Evolutionary conservation across 73 alveolate species (phyloP).

Genomic region (Paramecium caudatum): DNA sequence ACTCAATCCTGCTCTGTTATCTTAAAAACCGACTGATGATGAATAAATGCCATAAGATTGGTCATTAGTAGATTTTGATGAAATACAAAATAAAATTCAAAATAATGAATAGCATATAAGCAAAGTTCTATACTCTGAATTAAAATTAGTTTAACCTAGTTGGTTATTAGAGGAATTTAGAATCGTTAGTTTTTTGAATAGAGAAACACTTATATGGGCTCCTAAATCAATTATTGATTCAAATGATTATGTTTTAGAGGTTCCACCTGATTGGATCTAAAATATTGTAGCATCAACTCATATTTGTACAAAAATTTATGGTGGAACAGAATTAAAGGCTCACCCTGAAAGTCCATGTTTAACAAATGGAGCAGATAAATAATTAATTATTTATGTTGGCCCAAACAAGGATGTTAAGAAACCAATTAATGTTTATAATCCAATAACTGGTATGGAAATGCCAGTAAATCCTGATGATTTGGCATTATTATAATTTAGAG

Average conservation of each 20-base stretch:
- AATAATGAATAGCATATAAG: background rate
- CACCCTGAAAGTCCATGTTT: background rate
- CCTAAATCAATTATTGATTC: background rate
- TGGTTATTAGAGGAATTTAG: background rate
- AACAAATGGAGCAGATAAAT: background rate
- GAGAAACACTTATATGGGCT: background rate
- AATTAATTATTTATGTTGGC: background rate
- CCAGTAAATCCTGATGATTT: constrained; percentile 36
- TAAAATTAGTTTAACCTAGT: constrained; percentile 33
- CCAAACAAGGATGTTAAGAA: constrained; percentile 22
- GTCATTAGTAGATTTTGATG: constrained; percentile 42
- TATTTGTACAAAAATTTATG: background rate
- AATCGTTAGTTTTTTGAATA: background rate
- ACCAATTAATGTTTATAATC: constrained; percentile 5
- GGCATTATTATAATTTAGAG: background rate
- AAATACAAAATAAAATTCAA: background rate
- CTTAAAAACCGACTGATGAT: background rate
- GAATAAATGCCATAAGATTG: background rate
- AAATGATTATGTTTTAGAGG: background rate
- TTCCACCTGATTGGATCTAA: background rate
- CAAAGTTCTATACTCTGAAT: background rate
- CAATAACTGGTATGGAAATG: background rate
- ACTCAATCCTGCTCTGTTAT: background rate
- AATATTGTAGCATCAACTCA: background rate
- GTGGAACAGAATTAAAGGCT: constrained; percentile 43